A percentile compares a stretch with the other conserved stretches of the same genome.
phyloP scores from a whole-genome alignment of 306 rosid genomes.

The Quillaja saponaria region DNA sequence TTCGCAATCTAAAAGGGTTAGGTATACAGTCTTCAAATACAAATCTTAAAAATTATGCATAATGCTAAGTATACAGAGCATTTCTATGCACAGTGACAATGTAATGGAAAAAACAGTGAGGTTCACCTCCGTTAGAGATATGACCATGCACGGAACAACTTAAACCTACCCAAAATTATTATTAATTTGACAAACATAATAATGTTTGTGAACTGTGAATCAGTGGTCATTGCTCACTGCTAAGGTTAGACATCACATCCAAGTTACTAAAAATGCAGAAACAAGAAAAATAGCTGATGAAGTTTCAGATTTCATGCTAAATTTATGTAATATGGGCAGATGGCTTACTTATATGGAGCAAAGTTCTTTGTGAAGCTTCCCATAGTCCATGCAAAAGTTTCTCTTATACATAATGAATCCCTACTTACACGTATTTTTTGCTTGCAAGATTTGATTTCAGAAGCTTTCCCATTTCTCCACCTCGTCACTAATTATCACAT shows the following conservation, averaged over 20 bases:
- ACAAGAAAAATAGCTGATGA: neutral
- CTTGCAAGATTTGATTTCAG: neutral
- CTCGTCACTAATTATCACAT: conserved; percentile 5
- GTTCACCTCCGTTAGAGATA: too few relatives aligned
- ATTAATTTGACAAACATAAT: too few relatives aligned
- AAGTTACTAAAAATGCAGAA: neutral
- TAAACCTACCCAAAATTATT: too few relatives aligned
- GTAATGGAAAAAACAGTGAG: too few relatives aligned
- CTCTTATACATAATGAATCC: neutral
- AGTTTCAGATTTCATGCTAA: conserved; percentile 20
- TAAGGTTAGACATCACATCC: conserved; percentile 21
- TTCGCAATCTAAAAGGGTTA: too few relatives aligned
- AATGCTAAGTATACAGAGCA: too few relatives aligned
- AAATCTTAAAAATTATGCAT: too few relatives aligned
- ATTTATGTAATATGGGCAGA: neutral
- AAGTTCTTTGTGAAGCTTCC: too few relatives aligned
- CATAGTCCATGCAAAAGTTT: neutral
- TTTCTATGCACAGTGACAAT: too few relatives aligned
- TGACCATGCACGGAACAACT: too few relatives aligned
- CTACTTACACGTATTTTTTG: neutral
- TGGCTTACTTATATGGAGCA: neutral
- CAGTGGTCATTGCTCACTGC: conserved; percentile 9
- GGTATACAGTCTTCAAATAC: too few relatives aligned
- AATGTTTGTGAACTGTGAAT: too few relatives aligned
- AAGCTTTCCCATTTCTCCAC: neutral